Percentiles rank a stretch among this genome's conserved stretches.
These are phyloP conservation scores for Juncus effusus DNA, from an alignment of 176 grass and related monocot species.

Conservation along the genomic window DNA sequence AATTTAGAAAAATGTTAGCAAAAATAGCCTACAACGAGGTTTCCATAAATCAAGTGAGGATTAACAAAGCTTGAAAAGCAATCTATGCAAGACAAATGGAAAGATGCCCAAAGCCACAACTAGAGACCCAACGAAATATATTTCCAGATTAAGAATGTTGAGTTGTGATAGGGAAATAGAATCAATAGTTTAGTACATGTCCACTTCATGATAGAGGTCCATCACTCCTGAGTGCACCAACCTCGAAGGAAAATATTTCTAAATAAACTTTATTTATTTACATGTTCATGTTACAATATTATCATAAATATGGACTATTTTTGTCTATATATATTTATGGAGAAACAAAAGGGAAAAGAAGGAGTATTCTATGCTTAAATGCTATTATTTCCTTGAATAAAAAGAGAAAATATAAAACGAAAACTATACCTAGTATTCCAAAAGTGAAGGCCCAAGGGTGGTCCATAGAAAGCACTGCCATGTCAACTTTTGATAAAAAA, in stretches of 20 bases:
- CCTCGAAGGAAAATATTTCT: constrained; percentile 8
- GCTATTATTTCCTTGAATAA: too few species aligned
- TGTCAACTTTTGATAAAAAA: constrained; percentile 12
- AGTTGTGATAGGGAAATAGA: constrained; percentile 1
- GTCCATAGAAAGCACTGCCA: constrained; percentile 51
- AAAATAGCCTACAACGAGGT: background rate
- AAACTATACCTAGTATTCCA: constrained; percentile 56
- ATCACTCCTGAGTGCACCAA: constrained; percentile 24
- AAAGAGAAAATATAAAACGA: too few species aligned
- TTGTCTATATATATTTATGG: background rate
- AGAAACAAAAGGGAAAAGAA: background rate
- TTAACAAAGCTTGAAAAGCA: constrained; percentile 21
- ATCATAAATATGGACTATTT: background rate
- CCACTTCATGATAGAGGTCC: constrained; percentile 20
- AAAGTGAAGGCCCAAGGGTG: constrained; percentile 58
- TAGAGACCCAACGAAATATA: constrained; percentile 6
- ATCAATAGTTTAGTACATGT: constrained; percentile 27
- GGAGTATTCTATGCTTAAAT: background rate
- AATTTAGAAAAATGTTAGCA: constrained; percentile 4
- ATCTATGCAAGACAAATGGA: constrained; percentile 12
- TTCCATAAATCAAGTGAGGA: constrained; percentile 13
- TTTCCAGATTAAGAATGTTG: constrained; percentile 22
- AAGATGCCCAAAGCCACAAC: background rate
- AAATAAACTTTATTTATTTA: background rate
- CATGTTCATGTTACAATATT: background rate